Percentiles rank a stretch among this genome's conserved stretches.
Conservation (phyloP, 2,329 filamentous ascomycete species). For the Fusarium decemcellulare region DNA sequence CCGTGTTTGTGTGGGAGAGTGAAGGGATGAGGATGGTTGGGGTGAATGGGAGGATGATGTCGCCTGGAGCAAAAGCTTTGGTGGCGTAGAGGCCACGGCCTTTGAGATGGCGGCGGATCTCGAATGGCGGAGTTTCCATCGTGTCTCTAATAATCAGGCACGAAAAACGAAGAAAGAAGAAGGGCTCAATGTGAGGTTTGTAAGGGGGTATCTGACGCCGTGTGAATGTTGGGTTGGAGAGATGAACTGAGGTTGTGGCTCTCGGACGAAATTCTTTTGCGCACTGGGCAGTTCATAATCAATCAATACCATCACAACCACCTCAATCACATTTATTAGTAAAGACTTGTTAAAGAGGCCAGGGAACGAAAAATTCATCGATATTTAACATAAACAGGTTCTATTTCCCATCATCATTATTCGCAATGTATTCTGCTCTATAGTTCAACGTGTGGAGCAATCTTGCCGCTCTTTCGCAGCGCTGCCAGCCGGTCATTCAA, state of each 20-base stretch:
- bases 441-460: slow-evolving; percentile 50
- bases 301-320: no score
- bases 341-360: no score
- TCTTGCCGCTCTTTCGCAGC: slow-evolving; percentile 48
- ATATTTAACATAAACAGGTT: neutral
- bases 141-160: neutral
- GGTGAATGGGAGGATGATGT: slow-evolving; percentile 61
- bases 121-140: slow-evolving; percentile 40
- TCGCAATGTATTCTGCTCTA: slow-evolving; percentile 40
- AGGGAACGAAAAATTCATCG: neutral
- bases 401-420: neutral
- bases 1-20: slow-evolving; percentile 54
- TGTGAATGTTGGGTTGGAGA: slow-evolving; percentile 10
- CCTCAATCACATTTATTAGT: no score
- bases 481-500: slow-evolving; percentile 54
- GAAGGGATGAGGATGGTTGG: slow-evolving; percentile 64
- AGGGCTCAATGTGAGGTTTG: neutral
- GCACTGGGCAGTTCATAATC: slow-evolving; percentile 21
- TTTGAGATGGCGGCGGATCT: slow-evolving; percentile 50
- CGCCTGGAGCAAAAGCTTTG: slow-evolving; percentile 59
- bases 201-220: neutral
- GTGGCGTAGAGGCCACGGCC: slow-evolving; percentile 64
- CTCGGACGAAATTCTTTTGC: slow-evolving; percentile 32
- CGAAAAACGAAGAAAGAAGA: neutral
- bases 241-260: neutral